A percentile compares a stretch with the other conserved stretches of the same genome.
Conservation (phyloP, 2,329 filamentous ascomycete species). For the Lizonia empirigonia region DNA sequence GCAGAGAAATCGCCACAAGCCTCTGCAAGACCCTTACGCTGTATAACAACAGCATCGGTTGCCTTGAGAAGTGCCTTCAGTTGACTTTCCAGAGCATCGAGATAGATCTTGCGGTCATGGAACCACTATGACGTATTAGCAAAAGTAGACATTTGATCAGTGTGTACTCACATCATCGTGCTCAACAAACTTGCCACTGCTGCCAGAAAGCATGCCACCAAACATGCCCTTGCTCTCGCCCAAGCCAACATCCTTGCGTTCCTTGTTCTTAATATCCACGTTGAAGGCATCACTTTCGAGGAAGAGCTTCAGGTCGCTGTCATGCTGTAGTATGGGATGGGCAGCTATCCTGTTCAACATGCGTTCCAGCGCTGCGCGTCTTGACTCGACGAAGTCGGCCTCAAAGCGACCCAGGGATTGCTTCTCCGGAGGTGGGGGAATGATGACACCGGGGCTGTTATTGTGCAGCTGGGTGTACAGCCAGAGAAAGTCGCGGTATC, state of each 20-base stretch:
- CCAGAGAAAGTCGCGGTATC: constrained; percentile 97
- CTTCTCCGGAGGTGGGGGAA: constrained; percentile 96
- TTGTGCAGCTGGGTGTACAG: constrained; percentile 92
- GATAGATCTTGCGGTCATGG: constrained; percentile 91
- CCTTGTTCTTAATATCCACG: constrained; percentile 96
- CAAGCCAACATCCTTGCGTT: constrained; percentile 83
- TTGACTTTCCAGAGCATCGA: constrained; percentile 91
- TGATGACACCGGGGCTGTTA: constrained; percentile 93
- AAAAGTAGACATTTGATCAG: neutral
- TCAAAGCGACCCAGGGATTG: constrained; percentile 96
- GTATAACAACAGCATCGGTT: constrained; percentile 88
- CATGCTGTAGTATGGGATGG: constrained; percentile 89
- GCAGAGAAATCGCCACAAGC: constrained; percentile 91
- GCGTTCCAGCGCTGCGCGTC: constrained; percentile 88
- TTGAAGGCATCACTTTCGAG: constrained; percentile 96
- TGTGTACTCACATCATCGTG: constrained; percentile 80
- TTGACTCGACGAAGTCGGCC: constrained; percentile 92
- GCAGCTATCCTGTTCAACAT: constrained; percentile 97
- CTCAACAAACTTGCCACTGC: constrained; percentile 85
- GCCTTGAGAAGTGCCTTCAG: constrained; percentile 89
- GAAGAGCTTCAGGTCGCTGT: constrained; percentile 93
- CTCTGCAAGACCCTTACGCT: constrained; percentile 92
- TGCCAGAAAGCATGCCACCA: constrained; percentile 78
- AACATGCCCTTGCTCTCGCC: constrained; percentile 93
- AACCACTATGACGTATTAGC: constrained; percentile 72